phyloP scores from a whole-genome alignment of 768 basidiomycete genomes.

The Pholiota molesta region DNA sequence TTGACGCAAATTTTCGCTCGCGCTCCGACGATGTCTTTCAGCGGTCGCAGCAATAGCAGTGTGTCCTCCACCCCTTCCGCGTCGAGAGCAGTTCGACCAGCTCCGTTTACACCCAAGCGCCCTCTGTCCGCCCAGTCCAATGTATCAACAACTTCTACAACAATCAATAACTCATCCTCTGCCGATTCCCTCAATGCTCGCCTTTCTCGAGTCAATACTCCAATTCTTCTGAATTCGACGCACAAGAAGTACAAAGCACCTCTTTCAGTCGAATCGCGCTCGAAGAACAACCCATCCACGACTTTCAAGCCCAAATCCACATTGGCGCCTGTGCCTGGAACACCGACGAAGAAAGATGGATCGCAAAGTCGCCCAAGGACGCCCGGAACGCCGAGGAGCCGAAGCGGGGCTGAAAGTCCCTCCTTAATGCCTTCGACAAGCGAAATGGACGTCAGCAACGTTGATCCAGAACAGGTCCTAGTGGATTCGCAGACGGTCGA shows the following conservation, averaged over 20 bases:
- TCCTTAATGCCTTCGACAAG: conserved; percentile 49
- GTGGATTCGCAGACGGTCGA: conserved; percentile 79
- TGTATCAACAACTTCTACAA: conserved; percentile 19
- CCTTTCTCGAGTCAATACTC: conserved; percentile 24
- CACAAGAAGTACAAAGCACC: conserved; percentile 72
- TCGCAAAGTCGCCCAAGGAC: conserved; percentile 49
- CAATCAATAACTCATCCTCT: conserved; percentile 2
- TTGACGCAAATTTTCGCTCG: neutral
- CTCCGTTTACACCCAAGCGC: conserved; percentile 60
- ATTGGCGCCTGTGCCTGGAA: conserved; percentile 52
- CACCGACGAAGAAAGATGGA: conserved; percentile 50
- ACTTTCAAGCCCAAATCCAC: conserved; percentile 33
- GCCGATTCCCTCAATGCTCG: conserved; percentile 21
- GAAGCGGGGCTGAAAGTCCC: conserved; percentile 52
- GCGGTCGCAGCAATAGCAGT: conserved; percentile 18
- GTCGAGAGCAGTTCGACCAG: conserved; percentile 40
- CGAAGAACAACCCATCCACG: conserved; percentile 23
- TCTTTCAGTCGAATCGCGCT: conserved; percentile 48
- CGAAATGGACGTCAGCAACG: conserved; percentile 76
- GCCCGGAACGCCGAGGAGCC: conserved; percentile 52
- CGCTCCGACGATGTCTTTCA: conserved; percentile 9
- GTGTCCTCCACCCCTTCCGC: conserved; percentile 34
- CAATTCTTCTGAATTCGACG: conserved; percentile 28
- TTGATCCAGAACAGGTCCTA: conserved; percentile 75
- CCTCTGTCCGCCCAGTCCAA: conserved; percentile 36